Evolutionary conservation across 1,139 yeast species (phyloP).

Genomic region (Pichia norvegensis): DNA sequence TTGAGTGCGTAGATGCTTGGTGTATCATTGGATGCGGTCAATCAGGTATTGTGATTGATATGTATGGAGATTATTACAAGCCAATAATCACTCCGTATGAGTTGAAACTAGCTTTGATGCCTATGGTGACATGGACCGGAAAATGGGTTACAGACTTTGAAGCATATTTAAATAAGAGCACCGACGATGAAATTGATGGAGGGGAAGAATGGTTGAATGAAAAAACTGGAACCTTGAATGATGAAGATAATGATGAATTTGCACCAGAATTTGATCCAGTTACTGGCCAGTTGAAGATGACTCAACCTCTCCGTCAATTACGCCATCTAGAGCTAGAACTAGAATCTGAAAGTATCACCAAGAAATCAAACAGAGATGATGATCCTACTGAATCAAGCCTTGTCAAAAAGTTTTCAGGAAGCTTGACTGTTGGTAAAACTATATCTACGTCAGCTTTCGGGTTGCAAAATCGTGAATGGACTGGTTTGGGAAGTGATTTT

Average conservation of each 20-base stretch:
- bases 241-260: constrained; percentile 46
- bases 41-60: constrained; percentile 82
- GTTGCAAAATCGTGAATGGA: constrained; percentile 73
- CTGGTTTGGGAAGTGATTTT: constrained; percentile 86
- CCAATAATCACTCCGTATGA: constrained; percentile 95
- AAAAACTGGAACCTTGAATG: constrained; percentile 19
- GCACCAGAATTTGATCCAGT: constrained; percentile 87
- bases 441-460: constrained; percentile 83
- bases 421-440: constrained; percentile 63
- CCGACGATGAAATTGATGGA: constrained; percentile 23
- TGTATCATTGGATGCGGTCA: constrained; percentile 91
- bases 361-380: constrained; percentile 12
- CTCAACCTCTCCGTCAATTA: constrained; percentile 67
- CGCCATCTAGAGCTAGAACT: constrained; percentile 53
- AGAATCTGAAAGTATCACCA: constrained; percentile 10
- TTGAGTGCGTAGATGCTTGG: constrained; percentile 89
- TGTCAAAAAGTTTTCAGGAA: constrained; percentile 51
- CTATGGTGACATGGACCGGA: constrained; percentile 81
- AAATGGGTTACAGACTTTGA: constrained; percentile 83
- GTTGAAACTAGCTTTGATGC: constrained; percentile 66
- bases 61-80: constrained; percentile 69
- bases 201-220: constrained; percentile 27
- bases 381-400: constrained; percentile 29
- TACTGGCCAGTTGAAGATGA: constrained; percentile 65
- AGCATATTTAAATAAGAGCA: constrained; percentile 34